Percentiles rank a stretch among this genome's conserved stretches.
These are phyloP conservation scores for Fraxinus pennsylvanica DNA, from an alignment of 257 asterid genomes.

Conservation along the genomic window DNA sequence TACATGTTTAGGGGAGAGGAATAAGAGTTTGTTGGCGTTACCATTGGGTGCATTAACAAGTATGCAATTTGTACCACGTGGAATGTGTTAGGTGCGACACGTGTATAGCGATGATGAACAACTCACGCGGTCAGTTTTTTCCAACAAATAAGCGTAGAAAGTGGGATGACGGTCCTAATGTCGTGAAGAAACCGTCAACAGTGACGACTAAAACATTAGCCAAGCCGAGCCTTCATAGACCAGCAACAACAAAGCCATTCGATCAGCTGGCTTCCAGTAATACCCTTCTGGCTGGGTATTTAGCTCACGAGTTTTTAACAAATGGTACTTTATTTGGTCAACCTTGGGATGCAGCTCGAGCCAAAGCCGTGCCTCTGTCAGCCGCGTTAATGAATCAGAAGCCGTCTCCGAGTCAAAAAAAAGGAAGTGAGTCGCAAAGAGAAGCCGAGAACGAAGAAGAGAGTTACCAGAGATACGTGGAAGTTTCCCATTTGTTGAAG, in stretches of 20 bases:
- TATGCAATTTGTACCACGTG: conserved; percentile 37
- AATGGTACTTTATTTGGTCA: conserved; percentile 33
- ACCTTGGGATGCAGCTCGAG: conserved; percentile 31
- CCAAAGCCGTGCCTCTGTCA: conserved; percentile 19
- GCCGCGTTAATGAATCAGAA: neutral
- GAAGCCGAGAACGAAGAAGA: conserved; percentile 16
- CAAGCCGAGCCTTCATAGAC: conserved; percentile 34
- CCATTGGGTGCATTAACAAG: conserved; percentile 16
- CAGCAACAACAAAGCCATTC: conserved; percentile 16
- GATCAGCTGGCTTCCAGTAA: conserved; percentile 23
- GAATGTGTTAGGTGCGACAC: conserved; percentile 31
- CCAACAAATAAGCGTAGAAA: conserved; percentile 34
- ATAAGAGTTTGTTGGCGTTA: conserved; percentile 17
- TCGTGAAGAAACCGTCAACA: conserved; percentile 37
- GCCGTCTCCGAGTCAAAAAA: conserved; percentile 13
- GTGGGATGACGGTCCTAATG: conserved; percentile 17
- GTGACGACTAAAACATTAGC: conserved; percentile 40
- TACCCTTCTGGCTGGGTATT: conserved; percentile 37
- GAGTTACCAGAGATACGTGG: conserved; percentile 27
- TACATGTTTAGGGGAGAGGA: neutral
- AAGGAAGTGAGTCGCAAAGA: conserved; percentile 26
- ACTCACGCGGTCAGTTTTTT: conserved; percentile 31
- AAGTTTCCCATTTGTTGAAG: conserved; percentile 36
- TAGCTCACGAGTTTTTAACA: conserved; percentile 35
- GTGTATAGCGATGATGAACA: conserved; percentile 36